These are phyloP conservation scores for Carex arenaria DNA, from an alignment of 202 grass and related monocot species.

Conservation along the genomic window DNA sequence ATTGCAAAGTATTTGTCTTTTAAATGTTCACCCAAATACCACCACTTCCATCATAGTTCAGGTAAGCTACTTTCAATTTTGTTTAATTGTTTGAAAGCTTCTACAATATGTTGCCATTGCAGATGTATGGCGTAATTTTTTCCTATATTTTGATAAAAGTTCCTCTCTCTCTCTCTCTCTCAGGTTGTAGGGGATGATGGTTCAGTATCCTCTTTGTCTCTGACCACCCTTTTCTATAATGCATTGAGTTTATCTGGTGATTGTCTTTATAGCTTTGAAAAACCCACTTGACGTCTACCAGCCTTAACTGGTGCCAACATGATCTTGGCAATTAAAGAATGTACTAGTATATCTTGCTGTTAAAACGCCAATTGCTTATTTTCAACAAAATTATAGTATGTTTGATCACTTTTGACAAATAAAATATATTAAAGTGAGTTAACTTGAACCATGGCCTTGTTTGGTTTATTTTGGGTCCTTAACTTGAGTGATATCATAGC, in stretches of 20 bases:
- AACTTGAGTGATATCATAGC: slow-evolving; percentile 33
- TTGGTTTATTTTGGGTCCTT: slow-evolving; percentile 14
- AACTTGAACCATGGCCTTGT: not conserved
- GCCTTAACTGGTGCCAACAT: not conserved
- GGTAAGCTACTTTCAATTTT: slow-evolving; percentile 14
- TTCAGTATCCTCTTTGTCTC: slow-evolving; percentile 62
- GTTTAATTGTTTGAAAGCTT: not conserved
- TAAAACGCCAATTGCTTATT: not conserved
- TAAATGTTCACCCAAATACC: slow-evolving; percentile 83
- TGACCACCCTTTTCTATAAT: not conserved
- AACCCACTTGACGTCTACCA: not conserved
- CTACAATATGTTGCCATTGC: not conserved
- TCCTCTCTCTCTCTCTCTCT: slow-evolving; percentile 20
- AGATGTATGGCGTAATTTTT: slow-evolving; percentile 2
- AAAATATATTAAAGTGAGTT: not conserved
- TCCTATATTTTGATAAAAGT: not conserved
- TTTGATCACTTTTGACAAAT: not conserved
- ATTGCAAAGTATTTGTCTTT: slow-evolving; percentile 78
- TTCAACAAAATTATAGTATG: not conserved
- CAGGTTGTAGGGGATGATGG: slow-evolving; percentile 88
- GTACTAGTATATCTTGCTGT: not conserved
- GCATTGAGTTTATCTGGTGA: not conserved
- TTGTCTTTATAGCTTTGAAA: not conserved
- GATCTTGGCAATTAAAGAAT: not conserved
- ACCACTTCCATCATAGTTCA: slow-evolving; percentile 80